phyloP scores from a whole-genome alignment of 73 alveolate genomes.

The Uronychia binucleata region DNA sequence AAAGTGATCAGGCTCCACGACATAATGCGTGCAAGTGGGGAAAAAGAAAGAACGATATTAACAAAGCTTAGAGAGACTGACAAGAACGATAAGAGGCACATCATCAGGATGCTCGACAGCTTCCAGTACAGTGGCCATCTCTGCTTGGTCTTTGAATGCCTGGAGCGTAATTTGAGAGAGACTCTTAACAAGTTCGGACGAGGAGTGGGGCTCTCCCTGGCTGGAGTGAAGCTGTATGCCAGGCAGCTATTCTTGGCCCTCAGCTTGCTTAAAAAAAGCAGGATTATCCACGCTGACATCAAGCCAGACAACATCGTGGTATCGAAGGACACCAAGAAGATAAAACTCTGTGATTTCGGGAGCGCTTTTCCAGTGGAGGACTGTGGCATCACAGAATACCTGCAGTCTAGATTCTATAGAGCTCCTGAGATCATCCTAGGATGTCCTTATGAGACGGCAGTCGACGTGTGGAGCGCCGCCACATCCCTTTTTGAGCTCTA shows the following conservation, averaged over 20 bases:
- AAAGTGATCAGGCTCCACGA: slow-evolving; percentile 74
- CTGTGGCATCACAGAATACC: slow-evolving; percentile 67
- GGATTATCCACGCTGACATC: slow-evolving; percentile 84
- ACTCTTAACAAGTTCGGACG: slow-evolving; percentile 71
- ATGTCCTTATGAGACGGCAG: slow-evolving; percentile 57
- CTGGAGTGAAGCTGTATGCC: slow-evolving; percentile 79
- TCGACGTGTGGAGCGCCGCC: slow-evolving; percentile 87
- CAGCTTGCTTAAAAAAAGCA: slow-evolving; percentile 52
- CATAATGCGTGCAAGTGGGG: slow-evolving; percentile 78
- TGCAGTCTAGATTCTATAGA: slow-evolving; percentile 82
- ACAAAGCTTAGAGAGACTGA: slow-evolving; percentile 66
- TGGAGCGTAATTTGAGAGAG: slow-evolving; percentile 82
- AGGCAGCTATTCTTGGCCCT: slow-evolving; percentile 81
- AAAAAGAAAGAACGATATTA: slow-evolving; percentile 70
- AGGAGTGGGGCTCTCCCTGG: slow-evolving; percentile 73
- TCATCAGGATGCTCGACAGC: slow-evolving; percentile 64
- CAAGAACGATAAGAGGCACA: slow-evolving; percentile 62
- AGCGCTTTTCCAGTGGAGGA: slow-evolving; percentile 75
- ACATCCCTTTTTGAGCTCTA: slow-evolving; percentile 80
- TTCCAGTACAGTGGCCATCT: slow-evolving; percentile 79
- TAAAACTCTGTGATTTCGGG: slow-evolving; percentile 90
- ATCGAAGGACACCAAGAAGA: slow-evolving; percentile 62
- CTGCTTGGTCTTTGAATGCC: slow-evolving; percentile 76
- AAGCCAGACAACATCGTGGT: slow-evolving; percentile 88
- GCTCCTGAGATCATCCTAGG: slow-evolving; percentile 93